These are phyloP conservation scores for Ailanthus altissimus DNA, from an alignment of 345 rosid genomes.

Conservation along the genomic window DNA sequence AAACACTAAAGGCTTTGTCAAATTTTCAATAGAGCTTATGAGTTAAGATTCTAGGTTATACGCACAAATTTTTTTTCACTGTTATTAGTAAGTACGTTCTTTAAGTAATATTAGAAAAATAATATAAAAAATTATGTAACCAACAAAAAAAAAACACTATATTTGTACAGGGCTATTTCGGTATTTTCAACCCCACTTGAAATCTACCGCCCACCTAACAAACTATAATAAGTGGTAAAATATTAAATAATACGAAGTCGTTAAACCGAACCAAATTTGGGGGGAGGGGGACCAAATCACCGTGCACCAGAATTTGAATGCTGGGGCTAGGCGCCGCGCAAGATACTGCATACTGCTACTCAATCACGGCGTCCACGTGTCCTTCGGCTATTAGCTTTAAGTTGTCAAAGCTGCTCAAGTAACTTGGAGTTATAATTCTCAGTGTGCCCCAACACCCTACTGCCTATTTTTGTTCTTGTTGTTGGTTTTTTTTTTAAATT, in stretches of 20 bases:
- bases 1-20: too few species aligned
- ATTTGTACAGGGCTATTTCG: too few species aligned
- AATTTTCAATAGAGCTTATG: too few species aligned
- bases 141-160: too few species aligned
- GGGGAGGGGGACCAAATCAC: neutral
- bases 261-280: conserved; percentile 14
- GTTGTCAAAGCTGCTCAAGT: conserved; percentile 1
- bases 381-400: neutral
- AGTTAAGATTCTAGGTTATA: too few species aligned
- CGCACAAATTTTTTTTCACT: too few species aligned
- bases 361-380: conserved; percentile 21
- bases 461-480: too few species aligned
- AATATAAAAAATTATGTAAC: too few species aligned
- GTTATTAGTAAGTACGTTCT: too few species aligned
- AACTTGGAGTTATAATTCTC: neutral
- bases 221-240: neutral
- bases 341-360: neutral
- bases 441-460: neutral
- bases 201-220: neutral
- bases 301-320: conserved; percentile 26
- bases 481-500: neutral
- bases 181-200: too few species aligned
- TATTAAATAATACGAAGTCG: neutral
- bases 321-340: conserved; percentile 15
- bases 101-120: too few species aligned